Percentiles rank a stretch among this genome's conserved stretches.
Conservation (phyloP, 495 filamentous ascomycete species). For the Hypoxylon cercidicola region DNA sequence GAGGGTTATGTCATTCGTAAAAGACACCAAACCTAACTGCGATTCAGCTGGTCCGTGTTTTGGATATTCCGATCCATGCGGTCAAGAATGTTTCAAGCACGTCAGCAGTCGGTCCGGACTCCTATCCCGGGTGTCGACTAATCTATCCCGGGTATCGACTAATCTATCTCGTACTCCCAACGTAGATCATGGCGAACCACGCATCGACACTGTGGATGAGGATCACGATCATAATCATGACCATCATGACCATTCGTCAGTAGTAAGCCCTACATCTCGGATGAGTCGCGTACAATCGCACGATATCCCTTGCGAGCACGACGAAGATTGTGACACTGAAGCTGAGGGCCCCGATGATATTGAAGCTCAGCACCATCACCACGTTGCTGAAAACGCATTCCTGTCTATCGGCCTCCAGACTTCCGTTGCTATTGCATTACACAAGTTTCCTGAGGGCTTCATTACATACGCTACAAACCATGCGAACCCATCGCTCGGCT, state of each 20-base stretch:
- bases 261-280: constrained; percentile 40
- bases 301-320: constrained; percentile 36
- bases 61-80: constrained; percentile 87
- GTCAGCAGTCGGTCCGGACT: constrained; percentile 43
- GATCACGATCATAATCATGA: background rate
- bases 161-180: constrained; percentile 40
- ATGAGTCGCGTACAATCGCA: constrained; percentile 46
- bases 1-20: constrained; percentile 71
- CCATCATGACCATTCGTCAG: constrained; percentile 25
- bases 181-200: constrained; percentile 19
- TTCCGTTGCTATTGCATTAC: constrained; percentile 90
- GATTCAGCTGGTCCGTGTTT: constrained; percentile 81
- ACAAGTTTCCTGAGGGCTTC: constrained; percentile 98
- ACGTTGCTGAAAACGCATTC: constrained; percentile 95
- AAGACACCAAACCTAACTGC: constrained; percentile 73
- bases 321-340: constrained; percentile 45
- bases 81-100: constrained; percentile 79
- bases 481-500: constrained; percentile 84
- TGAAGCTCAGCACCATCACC: constrained; percentile 83
- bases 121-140: constrained; percentile 39
- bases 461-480: constrained; percentile 99
- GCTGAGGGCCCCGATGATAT: constrained; percentile 51
- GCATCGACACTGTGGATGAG: constrained; percentile 43
- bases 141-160: too few species aligned
- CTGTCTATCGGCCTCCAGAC: constrained; percentile 93